Conservation (phyloP, 805 yeast genomes). For the Ogataea trehalophila region DNA sequence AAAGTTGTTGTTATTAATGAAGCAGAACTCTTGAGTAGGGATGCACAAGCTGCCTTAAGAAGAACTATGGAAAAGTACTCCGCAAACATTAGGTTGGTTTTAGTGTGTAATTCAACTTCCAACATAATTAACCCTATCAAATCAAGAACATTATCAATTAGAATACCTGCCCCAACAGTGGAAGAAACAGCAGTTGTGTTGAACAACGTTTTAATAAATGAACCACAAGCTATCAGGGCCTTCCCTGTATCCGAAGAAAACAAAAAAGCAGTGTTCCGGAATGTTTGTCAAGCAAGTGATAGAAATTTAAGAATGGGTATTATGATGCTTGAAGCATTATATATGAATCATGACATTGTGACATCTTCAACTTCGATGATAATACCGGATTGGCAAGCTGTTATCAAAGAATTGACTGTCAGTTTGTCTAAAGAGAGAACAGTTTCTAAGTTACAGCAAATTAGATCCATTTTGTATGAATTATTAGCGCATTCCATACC, state of each 20-base stretch:
- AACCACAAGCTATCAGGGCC: constrained; percentile 33
- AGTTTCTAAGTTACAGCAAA: constrained; percentile 55
- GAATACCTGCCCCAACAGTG: constrained; percentile 75
- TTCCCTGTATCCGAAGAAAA: constrained; percentile 34
- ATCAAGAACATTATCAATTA: constrained; percentile 83
- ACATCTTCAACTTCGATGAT: constrained; percentile 47
- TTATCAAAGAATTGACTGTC: constrained; percentile 59
- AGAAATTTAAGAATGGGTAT: constrained; percentile 77
- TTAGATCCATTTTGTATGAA: constrained; percentile 73
- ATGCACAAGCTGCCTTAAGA: constrained; percentile 93
- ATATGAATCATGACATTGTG: constrained; percentile 59
- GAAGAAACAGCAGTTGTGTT: constrained; percentile 58
- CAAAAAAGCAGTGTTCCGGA: constrained; percentile 34
- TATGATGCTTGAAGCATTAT: constrained; percentile 76
- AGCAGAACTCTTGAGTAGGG: constrained; percentile 84
- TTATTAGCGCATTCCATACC: constrained; percentile 92
- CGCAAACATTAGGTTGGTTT: constrained; percentile 72
- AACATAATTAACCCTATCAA: constrained; percentile 91
- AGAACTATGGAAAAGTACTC: constrained; percentile 96
- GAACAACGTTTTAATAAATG: constrained; percentile 50
- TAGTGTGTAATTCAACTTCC: constrained; percentile 86
- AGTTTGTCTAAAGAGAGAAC: constrained; percentile 57
- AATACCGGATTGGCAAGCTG: constrained; percentile 87
- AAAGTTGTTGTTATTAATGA: constrained; percentile 85
- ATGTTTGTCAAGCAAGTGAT: constrained; percentile 51